phyloP scores from a whole-genome alignment of 2,329 filamentous ascomycete species.

The Penicillium sp. region DNA sequence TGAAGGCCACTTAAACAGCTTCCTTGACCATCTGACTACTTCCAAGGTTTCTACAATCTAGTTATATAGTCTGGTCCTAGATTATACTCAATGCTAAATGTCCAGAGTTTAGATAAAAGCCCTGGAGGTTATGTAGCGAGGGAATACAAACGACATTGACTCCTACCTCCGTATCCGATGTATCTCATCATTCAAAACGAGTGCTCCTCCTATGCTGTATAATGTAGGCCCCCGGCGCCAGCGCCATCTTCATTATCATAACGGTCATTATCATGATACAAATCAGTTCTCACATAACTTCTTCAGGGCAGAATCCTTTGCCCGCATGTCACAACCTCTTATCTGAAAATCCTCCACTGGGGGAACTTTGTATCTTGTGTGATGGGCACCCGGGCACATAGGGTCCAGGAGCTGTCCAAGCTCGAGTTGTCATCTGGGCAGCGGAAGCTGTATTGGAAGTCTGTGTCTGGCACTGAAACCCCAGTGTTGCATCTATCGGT shows the following conservation, averaged over 20 bases:
- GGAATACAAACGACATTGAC: neutral
- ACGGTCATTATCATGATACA: neutral
- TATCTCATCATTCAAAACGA: neutral
- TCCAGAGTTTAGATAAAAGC: no score
- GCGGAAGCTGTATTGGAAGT: neutral
- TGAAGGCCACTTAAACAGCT: no score
- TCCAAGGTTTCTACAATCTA: no score
- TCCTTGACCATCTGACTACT: no score
- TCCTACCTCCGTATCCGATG: neutral
- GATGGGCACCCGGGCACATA: constrained; percentile 3
- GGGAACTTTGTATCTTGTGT: constrained; percentile 2
- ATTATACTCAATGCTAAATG: no score
- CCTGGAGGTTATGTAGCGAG: neutral
- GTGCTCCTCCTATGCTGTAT: neutral
- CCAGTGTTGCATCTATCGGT: neutral
- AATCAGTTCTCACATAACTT: neutral
- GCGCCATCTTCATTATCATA: neutral
- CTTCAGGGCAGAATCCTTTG: neutral
- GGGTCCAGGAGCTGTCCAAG: neutral
- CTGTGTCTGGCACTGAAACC: constrained; percentile 6
- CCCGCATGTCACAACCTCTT: constrained; percentile 3
- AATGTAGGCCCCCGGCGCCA: neutral
- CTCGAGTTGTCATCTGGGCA: neutral
- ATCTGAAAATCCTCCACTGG: neutral
- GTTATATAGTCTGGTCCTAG: no score